Base-by-base conservation (phyloP, 371 early-diverging fungal genomes). In the Massospora cicadina region DNA sequence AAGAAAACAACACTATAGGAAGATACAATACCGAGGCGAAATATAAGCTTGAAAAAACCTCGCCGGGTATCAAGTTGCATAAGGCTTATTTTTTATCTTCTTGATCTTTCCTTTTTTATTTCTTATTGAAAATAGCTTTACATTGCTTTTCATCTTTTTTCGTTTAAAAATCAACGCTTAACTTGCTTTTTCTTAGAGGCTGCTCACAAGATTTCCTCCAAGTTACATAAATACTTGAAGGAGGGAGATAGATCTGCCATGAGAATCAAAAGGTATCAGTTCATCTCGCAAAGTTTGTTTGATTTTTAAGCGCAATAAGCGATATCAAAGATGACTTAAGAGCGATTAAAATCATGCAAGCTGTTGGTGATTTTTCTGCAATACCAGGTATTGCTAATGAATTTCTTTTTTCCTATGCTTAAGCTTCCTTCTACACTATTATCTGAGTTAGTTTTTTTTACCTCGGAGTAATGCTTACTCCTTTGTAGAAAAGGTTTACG, bases 241-340 rank as follows among this genome's bases (percentile, higher is more conserved):
- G 60, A 59, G 13, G 60, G 29, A 2, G 60, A 59, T 29, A n/a
- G 21, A 1, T 59, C 60, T 23, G 60, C 60, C 21, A 23, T 17
- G 31, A 26, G 60, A 7, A 59, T 26, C 7, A 59, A 59, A 59
- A 59, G 26, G 60, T 59, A 59, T 27, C 54, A 54, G 12, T 59
- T 59, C 2, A 2, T 2, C 31, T 26, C 31, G 21, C 31, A 29
- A 21, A 25, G 13, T 26, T 31, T 12, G 1, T 2, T 23, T 59
- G 12, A 29, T 59, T 21, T 59, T 3, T 30, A 25, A 59, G 60
- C 7, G 31, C 21, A 21, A 17, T 59, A 3, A 59, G 60, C 29
- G 60, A 59, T 30, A 12, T 59, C 2, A 59, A 26, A 28, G 3
- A 59, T 17, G 12, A 26, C 21, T 59, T 59, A 29, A 59, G 31